These are phyloP conservation scores for Dendrostoma leiphaemia DNA, from an alignment of 2,329 filamentous ascomycete genomes.

Conservation along the genomic window DNA sequence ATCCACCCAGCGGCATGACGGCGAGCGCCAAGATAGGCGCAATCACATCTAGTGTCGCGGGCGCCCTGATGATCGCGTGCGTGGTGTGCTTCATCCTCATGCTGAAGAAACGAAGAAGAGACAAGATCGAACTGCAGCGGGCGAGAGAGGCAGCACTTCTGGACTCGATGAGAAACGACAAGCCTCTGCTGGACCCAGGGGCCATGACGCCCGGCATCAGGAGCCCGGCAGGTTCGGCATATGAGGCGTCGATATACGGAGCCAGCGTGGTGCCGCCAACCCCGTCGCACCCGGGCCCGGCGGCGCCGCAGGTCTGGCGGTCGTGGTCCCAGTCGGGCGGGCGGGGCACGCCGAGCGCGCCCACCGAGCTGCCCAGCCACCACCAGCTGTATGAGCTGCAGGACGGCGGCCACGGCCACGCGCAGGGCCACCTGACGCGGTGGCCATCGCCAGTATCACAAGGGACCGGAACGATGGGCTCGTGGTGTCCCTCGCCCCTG, in stretches of 20 bases:
- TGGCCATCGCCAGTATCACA: constrained; percentile 11
- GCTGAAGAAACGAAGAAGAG: constrained; percentile 9
- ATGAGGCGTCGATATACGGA: neutral
- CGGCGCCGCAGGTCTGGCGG: constrained; percentile 2
- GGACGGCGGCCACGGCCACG: neutral
- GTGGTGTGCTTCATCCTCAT: constrained; percentile 10
- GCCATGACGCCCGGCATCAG: neutral
- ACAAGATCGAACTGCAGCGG: constrained; percentile 4
- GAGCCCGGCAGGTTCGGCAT: neutral
- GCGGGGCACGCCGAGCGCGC: neutral
- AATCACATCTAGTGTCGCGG: constrained; percentile 11
- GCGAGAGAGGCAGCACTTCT: constrained; percentile 4
- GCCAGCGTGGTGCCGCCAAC: constrained; percentile 5
- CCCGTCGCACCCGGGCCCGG: neutral
- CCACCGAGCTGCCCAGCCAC: constrained; percentile 9
- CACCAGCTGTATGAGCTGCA: neutral
- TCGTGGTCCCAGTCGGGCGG: neutral
- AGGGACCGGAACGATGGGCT: neutral
- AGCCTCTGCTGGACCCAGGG: constrained; percentile 5
- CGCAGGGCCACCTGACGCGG: neutral
- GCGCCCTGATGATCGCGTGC: constrained; percentile 4
- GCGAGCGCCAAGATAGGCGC: constrained; percentile 12
- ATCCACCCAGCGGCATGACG: neutral
- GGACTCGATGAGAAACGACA: neutral
- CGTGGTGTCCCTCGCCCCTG: constrained; percentile 12